These are phyloP conservation scores for Daedalea quercina DNA, from an alignment of 768 basidiomycete species.

Conservation along the genomic window DNA sequence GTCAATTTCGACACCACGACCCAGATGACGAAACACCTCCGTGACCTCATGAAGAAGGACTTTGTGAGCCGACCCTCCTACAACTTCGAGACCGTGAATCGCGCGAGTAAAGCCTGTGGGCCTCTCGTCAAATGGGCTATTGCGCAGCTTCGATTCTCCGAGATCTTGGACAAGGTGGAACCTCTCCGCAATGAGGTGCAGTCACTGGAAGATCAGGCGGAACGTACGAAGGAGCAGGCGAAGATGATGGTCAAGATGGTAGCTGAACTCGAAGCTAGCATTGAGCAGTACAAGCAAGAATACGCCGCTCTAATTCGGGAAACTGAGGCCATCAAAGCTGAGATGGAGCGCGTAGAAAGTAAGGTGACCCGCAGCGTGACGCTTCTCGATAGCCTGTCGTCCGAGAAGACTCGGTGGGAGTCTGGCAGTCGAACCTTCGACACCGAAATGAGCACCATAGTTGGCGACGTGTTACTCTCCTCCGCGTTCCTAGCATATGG, in stretches of 20 bases:
- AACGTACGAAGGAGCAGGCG: slow-evolving; percentile 93
- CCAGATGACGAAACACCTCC: slow-evolving; percentile 84
- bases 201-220: slow-evolving; percentile 87
- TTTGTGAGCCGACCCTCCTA: slow-evolving; percentile 87
- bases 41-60: slow-evolving; percentile 88
- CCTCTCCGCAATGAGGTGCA: slow-evolving; percentile 94
- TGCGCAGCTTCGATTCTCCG: slow-evolving; percentile 94
- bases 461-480: slow-evolving; percentile 92
- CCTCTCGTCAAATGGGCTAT: slow-evolving; percentile 98
- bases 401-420: slow-evolving; percentile 93
- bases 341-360: slow-evolving; percentile 96
- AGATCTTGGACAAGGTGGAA: slow-evolving; percentile 95
- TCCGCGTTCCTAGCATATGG: slow-evolving; percentile 96
- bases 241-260: slow-evolving; percentile 87
- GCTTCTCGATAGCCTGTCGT: slow-evolving; percentile 87
- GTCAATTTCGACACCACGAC: slow-evolving; percentile 90
- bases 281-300: slow-evolving; percentile 92
- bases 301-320: slow-evolving; percentile 96
- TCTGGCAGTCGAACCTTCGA: slow-evolving; percentile 92
- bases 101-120: slow-evolving; percentile 94
- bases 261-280: slow-evolving; percentile 86
- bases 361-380: slow-evolving; percentile 98
- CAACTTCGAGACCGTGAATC: slow-evolving; percentile 93
- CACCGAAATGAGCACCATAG: slow-evolving; percentile 96
- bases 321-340: slow-evolving; percentile 92